These are phyloP conservation scores for Globisporangium echinulatum DNA, from an alignment of 352 stramenopile genomes.

Conservation along the genomic window DNA sequence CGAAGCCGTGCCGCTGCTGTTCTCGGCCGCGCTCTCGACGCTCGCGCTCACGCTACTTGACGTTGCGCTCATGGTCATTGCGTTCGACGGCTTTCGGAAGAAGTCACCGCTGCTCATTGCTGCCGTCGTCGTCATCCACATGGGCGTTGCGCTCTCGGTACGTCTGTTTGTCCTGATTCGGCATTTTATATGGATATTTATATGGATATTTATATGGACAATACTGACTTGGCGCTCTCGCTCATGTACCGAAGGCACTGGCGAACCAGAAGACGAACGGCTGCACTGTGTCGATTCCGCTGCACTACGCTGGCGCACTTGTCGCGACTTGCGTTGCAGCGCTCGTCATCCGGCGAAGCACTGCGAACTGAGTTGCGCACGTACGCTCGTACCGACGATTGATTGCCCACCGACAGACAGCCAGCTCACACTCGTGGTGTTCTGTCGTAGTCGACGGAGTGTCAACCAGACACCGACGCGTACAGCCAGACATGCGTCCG, in stretches of 20 bases:
- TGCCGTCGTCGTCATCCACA: slow-evolving; percentile 60
- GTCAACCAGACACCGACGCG: too few relatives aligned
- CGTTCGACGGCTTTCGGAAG: slow-evolving; percentile 78
- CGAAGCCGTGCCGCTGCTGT: slow-evolving; percentile 63
- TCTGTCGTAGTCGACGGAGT: too few relatives aligned
- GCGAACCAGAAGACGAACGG: slow-evolving; percentile 75
- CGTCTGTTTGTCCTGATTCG: slow-evolving; percentile 2
- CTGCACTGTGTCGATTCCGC: slow-evolving; percentile 66
- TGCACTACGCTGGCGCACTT: slow-evolving; percentile 61
- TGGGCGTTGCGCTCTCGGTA: slow-evolving; percentile 71
- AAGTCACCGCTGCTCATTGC: slow-evolving; percentile 35
- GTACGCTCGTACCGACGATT: too few relatives aligned
- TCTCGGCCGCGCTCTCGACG: slow-evolving; percentile 58
- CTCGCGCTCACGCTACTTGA: slow-evolving; percentile 72
- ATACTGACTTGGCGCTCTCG: background rate
- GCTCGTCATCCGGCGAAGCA: slow-evolving; percentile 34
- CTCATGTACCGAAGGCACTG: slow-evolving; percentile 26
- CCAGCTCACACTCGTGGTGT: too few relatives aligned
- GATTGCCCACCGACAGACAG: too few relatives aligned
- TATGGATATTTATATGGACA: too few relatives aligned
- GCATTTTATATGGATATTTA: too few relatives aligned
- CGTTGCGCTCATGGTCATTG: slow-evolving; percentile 76
- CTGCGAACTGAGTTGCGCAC: background rate
- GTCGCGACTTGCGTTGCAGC: slow-evolving; percentile 38
- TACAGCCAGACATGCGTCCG: too few relatives aligned